phyloP scores from a whole-genome alignment of 1,139 yeast genomes.

The Kurtzmaniella quercitrusa region DNA sequence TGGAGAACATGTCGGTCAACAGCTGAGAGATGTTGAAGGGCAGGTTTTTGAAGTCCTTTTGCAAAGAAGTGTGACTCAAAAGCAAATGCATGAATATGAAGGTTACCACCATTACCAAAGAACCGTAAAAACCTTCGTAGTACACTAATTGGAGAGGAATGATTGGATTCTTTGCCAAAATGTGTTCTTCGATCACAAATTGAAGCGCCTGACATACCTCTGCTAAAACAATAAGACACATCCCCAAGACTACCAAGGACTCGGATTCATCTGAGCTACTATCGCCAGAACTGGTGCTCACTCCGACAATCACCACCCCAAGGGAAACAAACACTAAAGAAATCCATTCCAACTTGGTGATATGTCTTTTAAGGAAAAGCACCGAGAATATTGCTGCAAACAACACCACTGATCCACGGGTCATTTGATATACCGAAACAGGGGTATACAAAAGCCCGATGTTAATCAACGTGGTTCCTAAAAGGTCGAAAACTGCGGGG shows the following conservation, averaged over 20 bases:
- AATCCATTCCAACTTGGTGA: conserved; percentile 65
- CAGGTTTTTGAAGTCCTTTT: conserved; percentile 34
- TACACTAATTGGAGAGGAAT: conserved; percentile 68
- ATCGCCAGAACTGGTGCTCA: conserved; percentile 32
- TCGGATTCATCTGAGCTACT: conserved; percentile 9
- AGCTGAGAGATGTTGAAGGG: conserved; percentile 58
- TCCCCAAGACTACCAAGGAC: conserved; percentile 46
- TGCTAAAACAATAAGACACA: conserved; percentile 54
- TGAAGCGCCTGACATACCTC: conserved; percentile 70
- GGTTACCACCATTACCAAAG: conserved; percentile 36
- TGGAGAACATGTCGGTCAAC: conserved; percentile 44
- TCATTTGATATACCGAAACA: conserved; percentile 84
- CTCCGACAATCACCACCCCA: conserved; percentile 72
- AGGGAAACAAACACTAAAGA: conserved; percentile 56
- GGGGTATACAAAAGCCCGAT: conserved; percentile 74
- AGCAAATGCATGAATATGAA: conserved; percentile 43
- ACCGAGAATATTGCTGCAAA: conserved; percentile 75
- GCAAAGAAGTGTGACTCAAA: conserved; percentile 27
- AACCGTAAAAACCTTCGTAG: conserved; percentile 71
- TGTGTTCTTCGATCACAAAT: conserved; percentile 74
- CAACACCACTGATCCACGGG: conserved; percentile 71
- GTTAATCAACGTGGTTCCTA: conserved; percentile 73
- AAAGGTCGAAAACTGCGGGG: conserved; percentile 69
- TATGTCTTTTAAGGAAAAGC: conserved; percentile 51
- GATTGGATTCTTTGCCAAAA: conserved; percentile 49